phyloP scores from a whole-genome alignment of 768 basidiomycete species.

The Galerina marginata region DNA sequence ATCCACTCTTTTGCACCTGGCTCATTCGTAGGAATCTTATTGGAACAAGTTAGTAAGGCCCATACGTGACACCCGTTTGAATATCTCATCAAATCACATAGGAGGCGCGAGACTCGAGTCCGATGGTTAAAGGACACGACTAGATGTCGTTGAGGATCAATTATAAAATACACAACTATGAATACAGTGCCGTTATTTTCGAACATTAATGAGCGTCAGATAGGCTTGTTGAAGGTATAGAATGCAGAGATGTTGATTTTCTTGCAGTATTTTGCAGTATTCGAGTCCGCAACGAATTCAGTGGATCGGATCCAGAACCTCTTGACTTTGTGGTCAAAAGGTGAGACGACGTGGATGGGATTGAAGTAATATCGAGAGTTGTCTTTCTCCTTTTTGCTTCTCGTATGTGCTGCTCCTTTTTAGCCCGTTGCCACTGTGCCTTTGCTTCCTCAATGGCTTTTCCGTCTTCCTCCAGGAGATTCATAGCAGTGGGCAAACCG shows the following conservation, averaged over 20 bases:
- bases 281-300: slow-evolving; percentile 55
- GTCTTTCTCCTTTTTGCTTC: slow-evolving; percentile 57
- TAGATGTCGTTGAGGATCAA: too few relatives aligned
- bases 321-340: not conserved
- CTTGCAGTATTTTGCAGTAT: slow-evolving; percentile 61
- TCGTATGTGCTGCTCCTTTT: slow-evolving; percentile 48
- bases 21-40: too few relatives aligned
- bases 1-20: too few relatives aligned
- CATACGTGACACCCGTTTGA: too few relatives aligned
- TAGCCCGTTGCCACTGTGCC: slow-evolving; percentile 62
- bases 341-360: slow-evolving; percentile 20
- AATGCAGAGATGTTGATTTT: slow-evolving; percentile 17
- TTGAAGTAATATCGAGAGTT: slow-evolving; percentile 30
- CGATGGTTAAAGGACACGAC: too few relatives aligned
- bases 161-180: too few relatives aligned
- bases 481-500: slow-evolving; percentile 73
- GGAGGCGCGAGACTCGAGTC: too few relatives aligned
- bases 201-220: too few relatives aligned
- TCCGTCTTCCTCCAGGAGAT: slow-evolving; percentile 70
- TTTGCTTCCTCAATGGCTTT: slow-evolving; percentile 64
- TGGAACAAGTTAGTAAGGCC: too few relatives aligned
- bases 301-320: slow-evolving; percentile 17
- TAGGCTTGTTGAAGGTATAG: too few relatives aligned
- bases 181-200: too few relatives aligned
- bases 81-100: too few relatives aligned